Base-by-base conservation (phyloP, 495 filamentous ascomycete species). In the Trichocladium uniseriatum region DNA sequence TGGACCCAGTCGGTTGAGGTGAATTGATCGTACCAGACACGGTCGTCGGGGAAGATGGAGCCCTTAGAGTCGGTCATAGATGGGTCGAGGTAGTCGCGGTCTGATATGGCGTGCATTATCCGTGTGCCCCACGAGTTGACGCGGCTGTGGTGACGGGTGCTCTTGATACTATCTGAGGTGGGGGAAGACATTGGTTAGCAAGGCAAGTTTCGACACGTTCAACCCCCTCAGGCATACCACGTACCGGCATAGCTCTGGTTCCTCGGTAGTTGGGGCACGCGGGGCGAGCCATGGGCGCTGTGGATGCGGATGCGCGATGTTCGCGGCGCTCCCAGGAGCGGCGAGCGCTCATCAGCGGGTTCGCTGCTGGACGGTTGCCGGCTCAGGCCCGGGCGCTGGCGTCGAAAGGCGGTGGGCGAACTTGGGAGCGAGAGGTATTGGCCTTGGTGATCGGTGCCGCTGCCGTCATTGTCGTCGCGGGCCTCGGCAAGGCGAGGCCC, bases 11-110 rank as follows among this genome's bases (percentile, higher is more conserved):
- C 92, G 56, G 91, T 97, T 9, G 87, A 95, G 6, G 91, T 96
- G 66, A 97, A 96, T 66, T 98, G 92, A 70, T 98, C 91, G 67
- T 98, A 98, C 92, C 92, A 98, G 11, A 92, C 86, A 15, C 92
- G 80, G 43, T 98, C 89, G 59, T 98, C 88, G 22, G 79, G 65
- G 45, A 76, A 79, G 13, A 81, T 60, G 16, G 73, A 77, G 54
- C 74, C 66, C 49, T 83, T 84, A 9, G 75, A 79, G 34, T 82
- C 80, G 18, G 73, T 53, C 46, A 80, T 68, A 36, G 68, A 73
- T 15, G 58, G 54, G 59, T 70, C 72, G 57, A 55, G 55, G 41
- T 69, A 57, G 67, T 77, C 69, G 42, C 69, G 57, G 67, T 78
- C 70, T 16, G 63, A 65, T 41, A 71, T 49, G 59, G 66, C 74